Conservation (phyloP, 192 early-diverging fungal species). For the Backusella circina region DNA sequence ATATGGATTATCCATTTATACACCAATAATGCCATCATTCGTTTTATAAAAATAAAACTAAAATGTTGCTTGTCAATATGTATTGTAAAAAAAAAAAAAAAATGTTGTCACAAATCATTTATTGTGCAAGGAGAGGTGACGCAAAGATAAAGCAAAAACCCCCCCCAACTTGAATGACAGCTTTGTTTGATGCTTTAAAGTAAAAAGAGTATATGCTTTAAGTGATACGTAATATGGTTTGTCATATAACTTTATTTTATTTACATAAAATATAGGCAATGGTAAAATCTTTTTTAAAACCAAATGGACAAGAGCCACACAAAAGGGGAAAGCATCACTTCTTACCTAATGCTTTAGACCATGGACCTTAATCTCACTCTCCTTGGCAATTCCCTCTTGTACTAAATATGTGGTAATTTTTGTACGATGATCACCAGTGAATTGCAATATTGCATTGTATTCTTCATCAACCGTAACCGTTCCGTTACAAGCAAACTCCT, state of each 20-base stretch:
- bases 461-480: constrained; percentile 88
- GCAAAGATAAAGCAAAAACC: background rate
- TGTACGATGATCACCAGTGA: constrained; percentile 88
- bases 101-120: background rate
- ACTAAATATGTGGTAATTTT: constrained; percentile 77
- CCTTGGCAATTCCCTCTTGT: constrained; percentile 65
- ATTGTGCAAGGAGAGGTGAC: background rate
- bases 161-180: background rate
- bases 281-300: background rate
- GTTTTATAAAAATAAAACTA: too few relatives aligned
- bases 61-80: too few relatives aligned
- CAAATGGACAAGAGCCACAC: background rate
- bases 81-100: background rate
- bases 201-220: background rate
- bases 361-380: constrained; percentile 86
- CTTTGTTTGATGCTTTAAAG: background rate
- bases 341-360: constrained; percentile 61
- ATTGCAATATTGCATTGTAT: constrained; percentile 84
- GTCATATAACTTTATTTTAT: background rate
- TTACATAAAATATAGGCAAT: background rate
- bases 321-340: background rate
- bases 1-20: background rate
- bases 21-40: background rate
- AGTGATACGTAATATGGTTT: background rate
- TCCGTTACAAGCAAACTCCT: constrained; percentile 94